These are phyloP conservation scores for Adansonia gregorii DNA, from an alignment of 441 rosid genomes.

Conservation along the genomic window DNA sequence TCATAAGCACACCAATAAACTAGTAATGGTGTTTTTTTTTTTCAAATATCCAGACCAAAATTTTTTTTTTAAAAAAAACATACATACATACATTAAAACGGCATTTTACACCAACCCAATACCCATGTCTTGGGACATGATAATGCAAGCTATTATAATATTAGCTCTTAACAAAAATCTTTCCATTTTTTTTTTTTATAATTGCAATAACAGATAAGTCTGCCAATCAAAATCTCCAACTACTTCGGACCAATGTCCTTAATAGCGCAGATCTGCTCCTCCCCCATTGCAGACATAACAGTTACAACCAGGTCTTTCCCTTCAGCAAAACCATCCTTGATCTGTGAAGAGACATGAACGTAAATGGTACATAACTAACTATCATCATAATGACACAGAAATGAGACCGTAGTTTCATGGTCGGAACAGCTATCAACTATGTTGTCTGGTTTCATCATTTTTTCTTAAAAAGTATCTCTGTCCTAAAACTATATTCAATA, in stretches of 20 bases:
- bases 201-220: background rate
- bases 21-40: too few species aligned
- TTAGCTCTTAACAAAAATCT: background rate
- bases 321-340: conserved; percentile 75
- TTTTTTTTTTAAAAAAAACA: too few species aligned
- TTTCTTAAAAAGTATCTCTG: background rate
- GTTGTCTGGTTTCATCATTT: background rate
- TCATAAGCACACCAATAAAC: too few species aligned
- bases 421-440: background rate
- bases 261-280: conserved; percentile 92
- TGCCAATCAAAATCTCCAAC: background rate
- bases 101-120: too few species aligned
- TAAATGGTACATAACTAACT: background rate
- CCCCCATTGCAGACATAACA: conserved; percentile 95
- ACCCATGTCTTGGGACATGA: too few species aligned
- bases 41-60: too few species aligned
- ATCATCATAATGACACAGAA: background rate
- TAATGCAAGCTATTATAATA: background rate
- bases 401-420: background rate
- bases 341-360: conserved; percentile 40
- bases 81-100: too few species aligned
- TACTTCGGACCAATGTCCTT: conserved; percentile 88
- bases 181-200: background rate
- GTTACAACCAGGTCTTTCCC: conserved; percentile 87
- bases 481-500: too few species aligned